Percentiles rank a stretch among this genome's conserved stretches.
These are phyloP conservation scores for Melampsora americana DNA, from an alignment of 1,284 basidiomycete species.

Conservation along the genomic window DNA sequence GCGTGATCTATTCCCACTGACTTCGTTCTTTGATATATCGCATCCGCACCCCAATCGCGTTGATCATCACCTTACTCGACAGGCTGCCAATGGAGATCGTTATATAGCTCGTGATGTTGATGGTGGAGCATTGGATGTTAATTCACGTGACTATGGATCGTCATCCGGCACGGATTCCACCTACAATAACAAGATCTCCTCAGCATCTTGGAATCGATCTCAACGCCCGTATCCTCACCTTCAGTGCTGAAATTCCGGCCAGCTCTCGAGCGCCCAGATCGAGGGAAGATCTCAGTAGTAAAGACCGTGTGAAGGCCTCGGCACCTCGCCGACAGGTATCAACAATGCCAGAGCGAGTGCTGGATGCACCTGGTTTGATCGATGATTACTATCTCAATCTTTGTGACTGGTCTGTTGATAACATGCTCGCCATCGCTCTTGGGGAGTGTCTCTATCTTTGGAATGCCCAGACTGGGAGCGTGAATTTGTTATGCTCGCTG, in stretches of 20 bases:
- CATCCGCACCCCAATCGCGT: too few relatives aligned
- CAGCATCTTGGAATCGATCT: slow-evolving; percentile 53
- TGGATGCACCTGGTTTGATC: slow-evolving; percentile 90
- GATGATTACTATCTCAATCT: slow-evolving; percentile 98
- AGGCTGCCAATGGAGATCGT: slow-evolving; percentile 37
- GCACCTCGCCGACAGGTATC: slow-evolving; percentile 72
- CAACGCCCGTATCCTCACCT: slow-evolving; percentile 55
- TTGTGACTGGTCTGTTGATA: slow-evolving; percentile 79
- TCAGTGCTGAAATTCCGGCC: slow-evolving; percentile 55
- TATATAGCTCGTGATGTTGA: slow-evolving; percentile 40
- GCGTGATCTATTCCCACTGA: not conserved
- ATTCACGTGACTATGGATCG: slow-evolving; percentile 12
- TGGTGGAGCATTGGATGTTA: slow-evolving; percentile 20
- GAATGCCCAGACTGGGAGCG: slow-evolving; percentile 84
- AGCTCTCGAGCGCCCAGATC: slow-evolving; percentile 49
- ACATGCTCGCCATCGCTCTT: slow-evolving; percentile 82
- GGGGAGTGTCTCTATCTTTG: slow-evolving; percentile 81
- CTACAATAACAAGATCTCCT: slow-evolving; percentile 50
- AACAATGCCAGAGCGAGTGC: slow-evolving; percentile 78
- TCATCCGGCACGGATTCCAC: slow-evolving; percentile 35
- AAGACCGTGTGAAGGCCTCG: slow-evolving; percentile 49
- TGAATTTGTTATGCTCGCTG: slow-evolving; percentile 63
- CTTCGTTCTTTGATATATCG: too few relatives aligned
- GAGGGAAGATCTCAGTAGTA: slow-evolving; percentile 52
- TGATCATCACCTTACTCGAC: not conserved